A percentile compares a stretch with the other conserved stretches of the same genome.
phyloP scores from a whole-genome alignment of 2,329 filamentous ascomycete genomes.

The Waltergamsia citrina region DNA sequence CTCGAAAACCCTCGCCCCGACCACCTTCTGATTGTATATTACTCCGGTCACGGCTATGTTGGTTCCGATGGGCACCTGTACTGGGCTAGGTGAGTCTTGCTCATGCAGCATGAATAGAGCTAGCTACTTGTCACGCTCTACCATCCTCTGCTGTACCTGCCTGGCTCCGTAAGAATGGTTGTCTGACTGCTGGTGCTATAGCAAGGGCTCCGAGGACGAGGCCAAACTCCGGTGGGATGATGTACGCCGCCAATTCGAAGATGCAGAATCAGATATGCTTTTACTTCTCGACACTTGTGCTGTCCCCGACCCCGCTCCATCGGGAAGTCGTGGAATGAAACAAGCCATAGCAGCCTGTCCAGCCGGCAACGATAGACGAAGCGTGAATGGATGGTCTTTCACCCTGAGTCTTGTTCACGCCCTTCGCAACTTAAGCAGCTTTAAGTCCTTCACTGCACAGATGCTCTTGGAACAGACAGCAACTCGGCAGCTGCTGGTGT shows the following conservation, averaged over 20 bases:
- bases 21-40: slow-evolving; percentile 56
- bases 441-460: slow-evolving; percentile 46
- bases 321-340: slow-evolving; percentile 47
- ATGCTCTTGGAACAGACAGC: no score
- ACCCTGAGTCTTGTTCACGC: slow-evolving; percentile 47
- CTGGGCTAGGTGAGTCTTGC: slow-evolving; percentile 52
- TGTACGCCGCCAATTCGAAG: slow-evolving; percentile 52
- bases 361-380: slow-evolving; percentile 35
- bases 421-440: slow-evolving; percentile 40
- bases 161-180: neutral
- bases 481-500: no score
- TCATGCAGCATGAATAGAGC: neutral
- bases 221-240: slow-evolving; percentile 54
- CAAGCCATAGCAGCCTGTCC: slow-evolving; percentile 53
- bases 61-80: slow-evolving; percentile 52
- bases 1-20: slow-evolving; percentile 47
- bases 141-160: slow-evolving; percentile 8
- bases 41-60: slow-evolving; percentile 51
- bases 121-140: slow-evolving; percentile 6
- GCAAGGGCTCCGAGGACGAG: slow-evolving; percentile 48
- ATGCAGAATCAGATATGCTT: slow-evolving; percentile 53
- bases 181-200: slow-evolving; percentile 16
- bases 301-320: slow-evolving; percentile 37
- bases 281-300: slow-evolving; percentile 54
- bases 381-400: slow-evolving; percentile 42